Conservation (phyloP, 2,329 filamentous ascomycete species). For the Sphaerostilbella broomeana region DNA sequence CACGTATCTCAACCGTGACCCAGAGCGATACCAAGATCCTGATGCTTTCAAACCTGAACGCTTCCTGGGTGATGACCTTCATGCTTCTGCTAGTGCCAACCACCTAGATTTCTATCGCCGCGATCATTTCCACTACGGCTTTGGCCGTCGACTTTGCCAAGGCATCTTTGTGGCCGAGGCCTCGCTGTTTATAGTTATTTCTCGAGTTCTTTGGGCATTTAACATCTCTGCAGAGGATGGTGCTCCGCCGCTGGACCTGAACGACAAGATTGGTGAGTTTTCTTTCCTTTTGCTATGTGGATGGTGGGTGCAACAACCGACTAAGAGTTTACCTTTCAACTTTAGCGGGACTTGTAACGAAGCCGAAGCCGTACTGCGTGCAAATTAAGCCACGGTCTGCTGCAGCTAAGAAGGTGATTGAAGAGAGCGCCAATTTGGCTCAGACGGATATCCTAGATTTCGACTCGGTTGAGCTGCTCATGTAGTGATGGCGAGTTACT, state of each 20-base stretch:
- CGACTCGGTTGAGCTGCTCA: constrained; percentile 47
- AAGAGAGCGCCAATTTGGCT: constrained; percentile 1
- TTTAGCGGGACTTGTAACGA: background rate
- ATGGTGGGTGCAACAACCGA: background rate
- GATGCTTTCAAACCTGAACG: constrained; percentile 9
- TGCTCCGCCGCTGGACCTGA: background rate
- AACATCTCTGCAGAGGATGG: constrained; percentile 24
- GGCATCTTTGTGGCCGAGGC: constrained; percentile 50
- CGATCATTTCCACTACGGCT: constrained; percentile 50
- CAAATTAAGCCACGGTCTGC: constrained; percentile 4
- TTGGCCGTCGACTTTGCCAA: constrained; percentile 50
- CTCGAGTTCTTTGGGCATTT: constrained; percentile 44
- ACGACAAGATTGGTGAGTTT: constrained; percentile 1
- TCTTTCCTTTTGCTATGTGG: background rate
- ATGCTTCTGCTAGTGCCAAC: constrained; percentile 23
- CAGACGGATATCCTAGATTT: constrained; percentile 21
- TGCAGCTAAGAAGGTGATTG: background rate
- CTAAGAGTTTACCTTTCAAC: background rate
- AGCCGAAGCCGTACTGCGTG: constrained; percentile 2
- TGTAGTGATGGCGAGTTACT: too few species aligned
- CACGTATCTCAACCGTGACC: background rate
- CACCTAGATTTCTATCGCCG: constrained; percentile 34
- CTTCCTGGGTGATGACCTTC: constrained; percentile 22
- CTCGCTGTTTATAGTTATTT: constrained; percentile 40
- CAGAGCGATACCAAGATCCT: constrained; percentile 3